A percentile compares a stretch with the other conserved stretches of the same genome.
Evolutionary conservation across 768 basidiomycete genomes (phyloP).

Genomic region (Fomitopsis serialis): DNA sequence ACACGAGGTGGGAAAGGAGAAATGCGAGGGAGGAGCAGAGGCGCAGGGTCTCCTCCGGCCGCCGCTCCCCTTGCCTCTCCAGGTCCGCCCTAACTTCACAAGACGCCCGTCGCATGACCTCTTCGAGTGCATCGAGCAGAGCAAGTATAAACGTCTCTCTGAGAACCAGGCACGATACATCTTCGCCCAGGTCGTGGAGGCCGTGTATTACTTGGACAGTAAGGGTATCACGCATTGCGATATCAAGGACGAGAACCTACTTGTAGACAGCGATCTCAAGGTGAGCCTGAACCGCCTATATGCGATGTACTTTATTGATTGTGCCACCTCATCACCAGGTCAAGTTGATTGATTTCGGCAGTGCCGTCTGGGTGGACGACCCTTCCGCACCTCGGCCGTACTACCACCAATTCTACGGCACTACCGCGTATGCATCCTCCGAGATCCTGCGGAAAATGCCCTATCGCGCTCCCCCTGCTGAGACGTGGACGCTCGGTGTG

Average conservation of each 20-base stretch:
- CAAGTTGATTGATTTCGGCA: slow-evolving; percentile 95
- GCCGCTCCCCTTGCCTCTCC: slow-evolving; percentile 11
- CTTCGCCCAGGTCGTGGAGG: slow-evolving; percentile 84
- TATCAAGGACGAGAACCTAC: slow-evolving; percentile 94
- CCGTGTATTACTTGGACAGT: slow-evolving; percentile 72
- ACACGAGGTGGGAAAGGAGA: not conserved
- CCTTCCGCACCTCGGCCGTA: slow-evolving; percentile 55
- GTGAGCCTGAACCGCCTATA: too few relatives aligned
- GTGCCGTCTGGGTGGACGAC: slow-evolving; percentile 66
- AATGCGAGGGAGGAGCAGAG: not conserved
- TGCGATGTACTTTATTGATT: too few relatives aligned
- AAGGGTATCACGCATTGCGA: slow-evolving; percentile 92
- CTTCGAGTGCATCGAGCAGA: slow-evolving; percentile 93
- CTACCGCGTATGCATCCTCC: slow-evolving; percentile 92
- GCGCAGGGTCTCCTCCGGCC: slow-evolving; percentile 4
- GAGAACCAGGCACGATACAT: slow-evolving; percentile 79
- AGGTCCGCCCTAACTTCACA: slow-evolving; percentile 33
- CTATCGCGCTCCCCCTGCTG: slow-evolving; percentile 91
- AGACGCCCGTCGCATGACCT: slow-evolving; percentile 85
- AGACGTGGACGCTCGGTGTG: slow-evolving; percentile 95
- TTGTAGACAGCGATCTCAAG: slow-evolving; percentile 70
- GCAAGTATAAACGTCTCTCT: slow-evolving; percentile 68
- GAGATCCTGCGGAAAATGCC: slow-evolving; percentile 86
- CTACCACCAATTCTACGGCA: slow-evolving; percentile 84
- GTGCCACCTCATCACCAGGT: slow-evolving; percentile 56